These are phyloP conservation scores for Dactylellina leptospora DNA, from an alignment of 2,329 filamentous ascomycete genomes.

Conservation along the genomic window DNA sequence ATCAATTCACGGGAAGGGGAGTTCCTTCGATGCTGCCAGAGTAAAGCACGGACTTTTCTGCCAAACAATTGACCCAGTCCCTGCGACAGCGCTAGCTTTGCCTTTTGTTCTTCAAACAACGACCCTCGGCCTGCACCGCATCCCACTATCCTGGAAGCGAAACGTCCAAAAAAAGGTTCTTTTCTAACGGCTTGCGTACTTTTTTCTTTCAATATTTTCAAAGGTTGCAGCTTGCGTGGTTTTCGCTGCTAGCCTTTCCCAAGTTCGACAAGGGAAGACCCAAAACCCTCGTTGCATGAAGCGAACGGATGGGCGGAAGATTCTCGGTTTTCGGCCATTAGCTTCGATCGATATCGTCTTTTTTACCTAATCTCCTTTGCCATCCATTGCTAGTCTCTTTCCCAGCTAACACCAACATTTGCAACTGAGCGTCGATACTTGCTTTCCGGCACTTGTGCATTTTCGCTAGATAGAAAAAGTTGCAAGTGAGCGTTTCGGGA, in stretches of 20 bases:
- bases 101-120: constrained; percentile 15
- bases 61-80: constrained; percentile 9
- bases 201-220: background rate
- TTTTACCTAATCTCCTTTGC: constrained; percentile 40
- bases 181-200: constrained; percentile 43
- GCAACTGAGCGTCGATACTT: constrained; percentile 1
- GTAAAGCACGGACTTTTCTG: constrained; percentile 25
- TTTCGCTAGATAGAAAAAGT: constrained; percentile 1
- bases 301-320: constrained; percentile 48
- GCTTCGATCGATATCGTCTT: constrained; percentile 37
- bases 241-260: constrained; percentile 16
- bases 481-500: constrained; percentile 26
- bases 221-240: constrained; percentile 49
- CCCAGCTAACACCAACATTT: constrained; percentile 7
- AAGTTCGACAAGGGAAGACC: constrained; percentile 9
- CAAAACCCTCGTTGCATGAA: constrained; percentile 23
- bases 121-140: constrained; percentile 22
- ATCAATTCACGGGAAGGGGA: constrained; percentile 13
- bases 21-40: constrained; percentile 27
- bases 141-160: constrained; percentile 50
- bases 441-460: background rate
- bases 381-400: background rate
- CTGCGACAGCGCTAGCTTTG: constrained; percentile 25
- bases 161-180: constrained; percentile 25
- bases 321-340: constrained; percentile 49